phyloP scores from a whole-genome alignment of 257 asterid species.

The Capsicum rhomboideum region DNA sequence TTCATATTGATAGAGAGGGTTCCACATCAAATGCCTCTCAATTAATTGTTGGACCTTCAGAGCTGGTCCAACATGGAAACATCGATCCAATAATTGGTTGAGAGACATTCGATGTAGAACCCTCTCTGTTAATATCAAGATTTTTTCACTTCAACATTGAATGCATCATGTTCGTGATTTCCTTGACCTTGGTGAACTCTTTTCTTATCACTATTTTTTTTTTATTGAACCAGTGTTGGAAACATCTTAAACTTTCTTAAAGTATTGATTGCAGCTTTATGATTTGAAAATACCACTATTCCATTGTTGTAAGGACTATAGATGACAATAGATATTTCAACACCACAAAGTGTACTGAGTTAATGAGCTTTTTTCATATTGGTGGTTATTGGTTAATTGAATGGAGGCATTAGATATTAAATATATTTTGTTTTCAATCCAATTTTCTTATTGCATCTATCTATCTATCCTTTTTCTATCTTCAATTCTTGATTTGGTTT shows the following conservation, averaged over 20 bases:
- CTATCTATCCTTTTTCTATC: no score
- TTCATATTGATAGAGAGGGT: not conserved
- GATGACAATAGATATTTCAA: not conserved
- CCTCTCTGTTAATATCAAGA: no score
- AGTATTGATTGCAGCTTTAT: not conserved
- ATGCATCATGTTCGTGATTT: not conserved
- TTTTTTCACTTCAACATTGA: not conserved
- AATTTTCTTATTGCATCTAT: no score
- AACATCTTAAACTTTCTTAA: not conserved
- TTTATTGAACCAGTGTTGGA: not conserved
- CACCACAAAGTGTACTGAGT: conserved; percentile 1
- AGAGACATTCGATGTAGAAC: no score
- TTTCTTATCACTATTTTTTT: not conserved
- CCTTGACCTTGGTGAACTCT: not conserved
- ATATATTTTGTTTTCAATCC: no score
- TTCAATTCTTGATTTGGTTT: no score
- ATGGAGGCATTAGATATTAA: no score
- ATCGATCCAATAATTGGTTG: no score
- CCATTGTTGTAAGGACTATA: not conserved
- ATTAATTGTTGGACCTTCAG: no score
- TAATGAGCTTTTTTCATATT: not conserved
- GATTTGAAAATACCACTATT: conserved; percentile 4
- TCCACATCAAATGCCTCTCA: no score
- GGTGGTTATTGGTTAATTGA: no score
- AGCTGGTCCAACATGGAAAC: no score